Evolutionary conservation across 2,329 filamentous ascomycete species (phyloP), one percentile per base, ranked within the genome.

Genomic region (Talaromyces funiculosus): DNA sequence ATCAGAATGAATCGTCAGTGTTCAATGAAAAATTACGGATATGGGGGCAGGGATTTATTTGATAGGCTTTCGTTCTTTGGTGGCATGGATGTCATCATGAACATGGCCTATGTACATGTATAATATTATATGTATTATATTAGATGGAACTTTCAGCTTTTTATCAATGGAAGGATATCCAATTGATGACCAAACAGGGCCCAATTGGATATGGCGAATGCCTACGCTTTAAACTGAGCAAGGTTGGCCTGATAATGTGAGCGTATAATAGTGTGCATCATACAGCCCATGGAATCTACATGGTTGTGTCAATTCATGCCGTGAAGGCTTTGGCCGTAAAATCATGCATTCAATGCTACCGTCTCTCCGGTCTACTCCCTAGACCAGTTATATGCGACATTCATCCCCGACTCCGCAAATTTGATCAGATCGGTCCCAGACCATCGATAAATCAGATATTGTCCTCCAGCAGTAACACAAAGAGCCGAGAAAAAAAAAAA

Each of bases 401-500:
- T 51, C 33, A 58, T 51, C 16, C 49, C 42, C 40, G 37, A 51
- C 40, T 26, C 20, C 40, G 53, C 40, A 22, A 51, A 22, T 66
- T 67, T 31, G 9, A 64, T 73, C 67, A 69, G 72, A 65, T 24
- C 8, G 67, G 65, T 71, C 66, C 64, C 69, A 67, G 66, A 66
- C 64, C 58, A 18, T 38, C 20, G 6, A 22, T 24, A 24, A 16
- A 40, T 54, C 31, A 8, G 6, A n/a, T 24, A 54, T 29, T n/a
- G 18, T 29, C 35, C 47, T 35, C n/a, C 47, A 51, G 47, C 29
- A 22, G 10, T 14, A 63, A 64, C 62, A 56, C 45, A 66, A 82
- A 79, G 90, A 51, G 12, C 16, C n/a, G 53, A 53, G 29, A 16
- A 49, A 33, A 38, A 4, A 3, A 37, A 8, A n/a, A 29, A 35